phyloP scores from a whole-genome alignment of 1,284 basidiomycete genomes.

The Malassezia brasiliensis region DNA sequence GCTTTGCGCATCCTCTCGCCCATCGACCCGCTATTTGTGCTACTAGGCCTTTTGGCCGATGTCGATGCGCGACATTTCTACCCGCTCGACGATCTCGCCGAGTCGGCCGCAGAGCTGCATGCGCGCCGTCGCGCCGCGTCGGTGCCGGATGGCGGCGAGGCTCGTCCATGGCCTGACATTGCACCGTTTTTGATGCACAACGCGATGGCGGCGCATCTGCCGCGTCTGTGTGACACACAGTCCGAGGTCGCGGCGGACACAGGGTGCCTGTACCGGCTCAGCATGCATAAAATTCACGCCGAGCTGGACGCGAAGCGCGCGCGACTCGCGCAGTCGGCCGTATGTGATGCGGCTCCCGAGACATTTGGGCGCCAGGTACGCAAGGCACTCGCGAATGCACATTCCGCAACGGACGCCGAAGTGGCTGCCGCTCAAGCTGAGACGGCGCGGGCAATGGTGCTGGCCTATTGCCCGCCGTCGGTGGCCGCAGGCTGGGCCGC shows the following conservation, averaged over 20 bases:
- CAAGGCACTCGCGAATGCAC: background rate
- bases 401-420: background rate
- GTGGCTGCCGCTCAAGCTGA: background rate
- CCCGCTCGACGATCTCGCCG: constrained; percentile 10
- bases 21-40: constrained; percentile 13
- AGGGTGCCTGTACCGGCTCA: constrained; percentile 12
- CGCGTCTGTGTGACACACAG: constrained; percentile 13
- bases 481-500: background rate
- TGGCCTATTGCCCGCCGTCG: background rate
- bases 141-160: background rate
- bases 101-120: constrained; percentile 11
- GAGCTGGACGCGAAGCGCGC: constrained; percentile 1
- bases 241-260: background rate
- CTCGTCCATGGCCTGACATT: constrained; percentile 11
- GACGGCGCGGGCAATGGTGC: background rate
- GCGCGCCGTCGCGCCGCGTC: constrained; percentile 1
- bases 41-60: constrained; percentile 6
- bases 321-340: background rate
- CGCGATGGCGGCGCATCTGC: constrained; percentile 1
- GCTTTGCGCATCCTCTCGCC: constrained; percentile 11
- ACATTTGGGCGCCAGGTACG: constrained; percentile 1
- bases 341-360: constrained; percentile 1
- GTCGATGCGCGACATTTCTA: background rate
- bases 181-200: background rate
- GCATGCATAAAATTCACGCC: background rate